These are phyloP conservation scores for Mrakia frigida DNA, from an alignment of 768 basidiomycete species.

Conservation along the genomic window DNA sequence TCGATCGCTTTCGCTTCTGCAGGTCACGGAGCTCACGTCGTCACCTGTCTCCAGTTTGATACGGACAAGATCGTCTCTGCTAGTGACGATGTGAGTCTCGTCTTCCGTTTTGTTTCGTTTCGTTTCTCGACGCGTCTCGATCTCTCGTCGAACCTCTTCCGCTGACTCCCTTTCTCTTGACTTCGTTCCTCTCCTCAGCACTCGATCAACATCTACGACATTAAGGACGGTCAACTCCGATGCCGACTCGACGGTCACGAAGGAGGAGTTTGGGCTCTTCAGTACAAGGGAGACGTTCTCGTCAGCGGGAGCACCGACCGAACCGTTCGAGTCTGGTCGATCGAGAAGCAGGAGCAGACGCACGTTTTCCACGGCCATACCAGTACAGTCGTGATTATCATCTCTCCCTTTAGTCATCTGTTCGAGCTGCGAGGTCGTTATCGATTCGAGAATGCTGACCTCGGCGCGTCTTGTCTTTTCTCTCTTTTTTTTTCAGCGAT, in stretches of 20 bases:
- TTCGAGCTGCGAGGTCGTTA: no score
- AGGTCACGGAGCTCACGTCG: constrained; percentile 74
- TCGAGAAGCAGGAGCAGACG: constrained; percentile 70
- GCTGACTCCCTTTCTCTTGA: neutral
- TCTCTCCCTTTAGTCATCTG: neutral
- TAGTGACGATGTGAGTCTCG: constrained; percentile 63
- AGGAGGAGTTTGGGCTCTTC: constrained; percentile 93
- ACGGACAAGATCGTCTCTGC: constrained; percentile 92
- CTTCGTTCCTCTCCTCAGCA: constrained; percentile 46
- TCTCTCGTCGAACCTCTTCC: neutral
- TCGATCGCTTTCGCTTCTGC: neutral
- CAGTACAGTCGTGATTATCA: constrained; percentile 61
- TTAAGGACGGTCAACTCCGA: constrained; percentile 68
- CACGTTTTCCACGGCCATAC: constrained; percentile 96
- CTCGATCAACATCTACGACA: constrained; percentile 89
- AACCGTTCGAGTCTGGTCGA: constrained; percentile 86
- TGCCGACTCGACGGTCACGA: constrained; percentile 81
- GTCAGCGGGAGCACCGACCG: constrained; percentile 92
- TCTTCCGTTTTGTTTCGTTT: neutral
- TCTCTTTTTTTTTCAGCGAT: constrained; percentile 49
- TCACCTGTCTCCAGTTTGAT: constrained; percentile 94
- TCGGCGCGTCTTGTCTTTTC: neutral
- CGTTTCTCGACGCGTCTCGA: neutral
- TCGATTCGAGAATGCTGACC: neutral
- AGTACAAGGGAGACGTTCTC: constrained; percentile 62